Conservation (phyloP, 257 asterid genomes). For the Salvia miltiorrhiza region DNA sequence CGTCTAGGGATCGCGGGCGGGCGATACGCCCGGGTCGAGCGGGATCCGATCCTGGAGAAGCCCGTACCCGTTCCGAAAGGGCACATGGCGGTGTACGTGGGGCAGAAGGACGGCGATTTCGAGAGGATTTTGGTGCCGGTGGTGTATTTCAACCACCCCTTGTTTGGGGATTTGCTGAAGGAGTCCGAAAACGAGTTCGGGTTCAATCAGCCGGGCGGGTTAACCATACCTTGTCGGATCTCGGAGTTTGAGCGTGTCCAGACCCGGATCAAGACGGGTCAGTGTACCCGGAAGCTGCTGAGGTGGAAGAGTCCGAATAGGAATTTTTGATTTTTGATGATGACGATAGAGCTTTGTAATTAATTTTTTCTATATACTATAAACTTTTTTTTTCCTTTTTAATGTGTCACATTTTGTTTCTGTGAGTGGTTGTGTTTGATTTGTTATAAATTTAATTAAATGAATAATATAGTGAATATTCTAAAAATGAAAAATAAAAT, state of each 20-base stretch:
- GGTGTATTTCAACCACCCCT: conserved; percentile 61
- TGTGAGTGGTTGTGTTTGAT: no score
- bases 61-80: conserved; percentile 54
- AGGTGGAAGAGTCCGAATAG: conserved; percentile 23
- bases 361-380: no score
- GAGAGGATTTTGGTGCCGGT: conserved; percentile 67
- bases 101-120: conserved; percentile 47
- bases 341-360: conserved; percentile 8
- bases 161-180: conserved; percentile 58
- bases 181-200: conserved; percentile 69
- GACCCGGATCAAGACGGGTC: conserved; percentile 63
- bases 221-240: conserved; percentile 67
- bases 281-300: conserved; percentile 30
- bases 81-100: conserved; percentile 66
- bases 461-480: no score
- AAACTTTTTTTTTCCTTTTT: not conserved
- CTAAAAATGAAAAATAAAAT: no score
- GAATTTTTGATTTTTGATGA: conserved; percentile 13
- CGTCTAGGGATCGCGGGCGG: conserved; percentile 24
- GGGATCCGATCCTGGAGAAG: conserved; percentile 26
- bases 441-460: no score
- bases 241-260: conserved; percentile 84
- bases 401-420: no score
- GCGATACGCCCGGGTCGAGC: conserved; percentile 37
- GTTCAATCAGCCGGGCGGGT: conserved; percentile 71